A percentile compares a stretch with the other conserved stretches of the same genome.
Conservation (phyloP, 2,329 filamentous ascomycete genomes). For the Daldinia sp. region DNA sequence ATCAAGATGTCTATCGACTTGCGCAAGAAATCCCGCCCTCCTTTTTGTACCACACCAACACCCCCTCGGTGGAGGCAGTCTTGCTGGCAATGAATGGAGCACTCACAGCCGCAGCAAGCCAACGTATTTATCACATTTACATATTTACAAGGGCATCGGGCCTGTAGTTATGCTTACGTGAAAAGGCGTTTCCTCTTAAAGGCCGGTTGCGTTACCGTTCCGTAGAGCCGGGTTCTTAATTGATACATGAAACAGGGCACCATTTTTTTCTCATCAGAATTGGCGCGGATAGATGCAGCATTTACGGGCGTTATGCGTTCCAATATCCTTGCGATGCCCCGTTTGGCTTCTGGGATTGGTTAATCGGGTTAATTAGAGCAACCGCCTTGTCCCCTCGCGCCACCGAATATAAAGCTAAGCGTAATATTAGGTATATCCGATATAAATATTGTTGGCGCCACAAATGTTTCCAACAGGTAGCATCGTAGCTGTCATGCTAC, state of each 20-base stretch:
- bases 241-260: neutral
- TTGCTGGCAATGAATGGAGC: neutral
- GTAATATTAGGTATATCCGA: neutral
- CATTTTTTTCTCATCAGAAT: neutral
- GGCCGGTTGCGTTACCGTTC: neutral
- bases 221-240: neutral
- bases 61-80: neutral
- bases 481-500: neutral
- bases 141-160: constrained; percentile 11
- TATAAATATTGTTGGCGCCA: neutral
- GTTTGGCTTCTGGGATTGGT: neutral
- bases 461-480: neutral
- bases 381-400: too few relatives aligned
- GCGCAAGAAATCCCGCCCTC: neutral
- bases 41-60: neutral
- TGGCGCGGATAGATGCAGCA: neutral
- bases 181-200: neutral
- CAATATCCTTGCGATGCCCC: neutral
- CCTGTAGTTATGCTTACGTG: constrained; percentile 7
- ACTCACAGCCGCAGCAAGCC: neutral
- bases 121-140: neutral
- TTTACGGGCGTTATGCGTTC: neutral
- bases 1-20: too few relatives aligned
- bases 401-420: neutral
- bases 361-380: neutral